Conservation (phyloP, 2,329 filamentous ascomycete species). For the Cladosporium sp. region DNA sequence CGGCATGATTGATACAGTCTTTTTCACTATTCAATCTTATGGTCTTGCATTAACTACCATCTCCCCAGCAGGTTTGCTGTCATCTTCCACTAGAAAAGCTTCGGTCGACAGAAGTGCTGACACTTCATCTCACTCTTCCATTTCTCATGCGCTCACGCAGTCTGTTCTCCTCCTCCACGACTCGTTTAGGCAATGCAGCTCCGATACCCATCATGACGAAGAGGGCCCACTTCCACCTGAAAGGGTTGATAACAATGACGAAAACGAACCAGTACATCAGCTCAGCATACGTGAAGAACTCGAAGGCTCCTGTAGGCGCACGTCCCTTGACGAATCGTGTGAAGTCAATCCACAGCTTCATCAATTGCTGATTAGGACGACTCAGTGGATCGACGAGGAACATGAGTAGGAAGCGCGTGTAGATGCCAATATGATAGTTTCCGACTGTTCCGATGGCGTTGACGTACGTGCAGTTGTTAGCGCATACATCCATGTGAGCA, state of each 20-base stretch:
- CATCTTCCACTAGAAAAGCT: too few species aligned
- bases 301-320: constrained; percentile 71
- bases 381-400: constrained; percentile 76
- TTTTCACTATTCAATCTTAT: too few species aligned
- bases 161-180: constrained; percentile 64
- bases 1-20: too few species aligned
- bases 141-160: constrained; percentile 45
- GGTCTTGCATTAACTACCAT: too few species aligned
- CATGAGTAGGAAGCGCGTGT: constrained; percentile 81
- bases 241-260: constrained; percentile 73
- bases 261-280: constrained; percentile 83
- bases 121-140: not conserved
- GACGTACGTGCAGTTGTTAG: constrained; percentile 80
- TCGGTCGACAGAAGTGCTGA: too few species aligned
- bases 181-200: constrained; percentile 57
- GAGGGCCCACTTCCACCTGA: constrained; percentile 83
- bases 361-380: constrained; percentile 66
- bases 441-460: constrained; percentile 77
- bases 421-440: constrained; percentile 87
- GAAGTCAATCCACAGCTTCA: constrained; percentile 84
- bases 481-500: constrained; percentile 65
- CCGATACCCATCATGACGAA: constrained; percentile 80
- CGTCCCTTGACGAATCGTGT: constrained; percentile 66
- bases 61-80: too few species aligned
- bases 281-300: constrained; percentile 87